Evolutionary conservation across 805 yeast genomes (phyloP).

Genomic region (Ogataea trehalophila): DNA sequence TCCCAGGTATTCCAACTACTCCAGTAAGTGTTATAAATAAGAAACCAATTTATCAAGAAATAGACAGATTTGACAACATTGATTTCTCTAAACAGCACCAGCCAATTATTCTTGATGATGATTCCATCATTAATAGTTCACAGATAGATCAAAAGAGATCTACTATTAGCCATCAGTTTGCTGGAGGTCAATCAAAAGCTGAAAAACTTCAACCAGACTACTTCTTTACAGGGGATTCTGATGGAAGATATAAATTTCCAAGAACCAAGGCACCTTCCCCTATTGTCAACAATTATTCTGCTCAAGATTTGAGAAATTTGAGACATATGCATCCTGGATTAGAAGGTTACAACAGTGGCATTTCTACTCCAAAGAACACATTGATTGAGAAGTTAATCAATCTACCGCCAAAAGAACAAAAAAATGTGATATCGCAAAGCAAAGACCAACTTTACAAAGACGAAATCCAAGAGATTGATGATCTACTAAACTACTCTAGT

Average conservation of each 20-base stretch:
- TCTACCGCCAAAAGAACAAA: background rate
- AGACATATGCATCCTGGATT: slow-evolving; percentile 13
- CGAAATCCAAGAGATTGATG: slow-evolving; percentile 2
- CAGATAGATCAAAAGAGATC: background rate
- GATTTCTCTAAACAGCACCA: slow-evolving; percentile 13
- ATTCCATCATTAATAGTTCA: too few relatives aligned
- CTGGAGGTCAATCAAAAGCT: slow-evolving; percentile 1
- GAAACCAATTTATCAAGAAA: slow-evolving; percentile 29
- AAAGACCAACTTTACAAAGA: background rate
- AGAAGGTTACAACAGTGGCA: slow-evolving; percentile 4
- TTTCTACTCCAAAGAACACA: background rate
- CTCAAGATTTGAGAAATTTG: slow-evolving; percentile 36
- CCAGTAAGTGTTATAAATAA: slow-evolving; percentile 21
- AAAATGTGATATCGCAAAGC: background rate
- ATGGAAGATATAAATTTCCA: slow-evolving; percentile 56
- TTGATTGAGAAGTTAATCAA: background rate
- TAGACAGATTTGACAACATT: slow-evolving; percentile 33
- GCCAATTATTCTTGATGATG: slow-evolving; percentile 3
- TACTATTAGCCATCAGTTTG: background rate
- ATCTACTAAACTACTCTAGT: slow-evolving; percentile 1
- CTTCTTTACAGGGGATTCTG: slow-evolving; percentile 41
- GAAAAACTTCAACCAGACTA: slow-evolving; percentile 32
- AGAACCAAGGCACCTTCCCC: slow-evolving; percentile 30
- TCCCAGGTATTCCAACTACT: slow-evolving; percentile 41
- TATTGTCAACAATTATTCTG: slow-evolving; percentile 31